Conservation (phyloP, 2,329 filamentous ascomycete genomes). For the Aspergillus oerlinghausenensis region DNA sequence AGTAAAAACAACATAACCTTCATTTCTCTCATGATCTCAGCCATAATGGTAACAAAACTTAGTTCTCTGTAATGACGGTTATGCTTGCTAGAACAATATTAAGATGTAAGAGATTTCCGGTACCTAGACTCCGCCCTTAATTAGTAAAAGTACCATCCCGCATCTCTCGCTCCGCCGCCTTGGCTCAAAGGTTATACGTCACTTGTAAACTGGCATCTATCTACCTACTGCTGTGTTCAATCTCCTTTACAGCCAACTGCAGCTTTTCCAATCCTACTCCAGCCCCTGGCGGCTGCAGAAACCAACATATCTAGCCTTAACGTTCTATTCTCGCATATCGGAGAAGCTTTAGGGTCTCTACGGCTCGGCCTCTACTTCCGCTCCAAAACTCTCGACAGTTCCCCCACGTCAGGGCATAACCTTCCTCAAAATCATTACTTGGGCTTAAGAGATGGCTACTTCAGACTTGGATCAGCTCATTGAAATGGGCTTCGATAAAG, state of each 20-base stretch:
- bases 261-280: background rate
- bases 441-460: conserved; percentile 28
- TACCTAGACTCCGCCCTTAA: background rate
- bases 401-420: background rate
- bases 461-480: conserved; percentile 58
- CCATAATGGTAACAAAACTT: too few species aligned
- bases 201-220: conserved; percentile 18
- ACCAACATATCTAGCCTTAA: background rate
- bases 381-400: background rate
- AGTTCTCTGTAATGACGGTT: background rate
- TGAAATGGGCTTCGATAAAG: conserved; percentile 74
- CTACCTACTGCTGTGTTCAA: background rate
- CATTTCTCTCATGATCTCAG: too few species aligned
- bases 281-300: background rate
- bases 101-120: background rate
- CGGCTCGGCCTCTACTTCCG: background rate
- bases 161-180: conserved; percentile 18
- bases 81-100: background rate
- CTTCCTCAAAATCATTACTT: background rate
- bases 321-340: conserved; percentile 1
- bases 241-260: background rate
- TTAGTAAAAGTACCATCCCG: conserved; percentile 5
- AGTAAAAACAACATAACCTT: too few species aligned
- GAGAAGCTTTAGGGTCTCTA: background rate
- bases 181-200: conserved; percentile 20